Conservation (phyloP, 768 basidiomycete genomes). For the Coprinopsis cinerea region DNA sequence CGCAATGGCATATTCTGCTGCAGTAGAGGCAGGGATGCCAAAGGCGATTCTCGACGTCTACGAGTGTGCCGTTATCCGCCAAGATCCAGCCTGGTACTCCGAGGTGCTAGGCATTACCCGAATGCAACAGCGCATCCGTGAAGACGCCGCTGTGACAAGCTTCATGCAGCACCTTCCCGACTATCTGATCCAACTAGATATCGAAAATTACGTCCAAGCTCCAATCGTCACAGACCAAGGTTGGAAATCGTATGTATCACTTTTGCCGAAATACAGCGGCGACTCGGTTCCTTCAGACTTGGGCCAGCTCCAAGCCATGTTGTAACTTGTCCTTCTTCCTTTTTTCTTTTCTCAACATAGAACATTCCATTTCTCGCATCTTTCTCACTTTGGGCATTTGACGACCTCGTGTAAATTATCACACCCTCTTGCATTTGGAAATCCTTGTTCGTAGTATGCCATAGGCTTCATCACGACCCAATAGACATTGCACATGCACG, state of each 20-base stretch:
- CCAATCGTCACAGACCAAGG: constrained; percentile 45
- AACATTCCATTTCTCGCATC: not conserved
- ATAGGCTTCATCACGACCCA: no score
- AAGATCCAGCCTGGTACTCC: constrained; percentile 55
- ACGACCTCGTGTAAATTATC: no score
- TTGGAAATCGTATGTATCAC: constrained; percentile 42
- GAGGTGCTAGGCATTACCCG: constrained; percentile 46
- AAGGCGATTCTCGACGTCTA: constrained; percentile 50
- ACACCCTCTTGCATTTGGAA: no score
- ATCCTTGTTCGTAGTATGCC: no score
- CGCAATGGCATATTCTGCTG: constrained; percentile 54
- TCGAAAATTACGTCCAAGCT: constrained; percentile 45
- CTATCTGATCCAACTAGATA: constrained; percentile 38
- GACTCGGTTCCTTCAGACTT: constrained; percentile 21
- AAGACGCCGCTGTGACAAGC: constrained; percentile 39
- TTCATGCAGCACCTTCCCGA: constrained; percentile 37
- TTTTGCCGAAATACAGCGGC: constrained; percentile 37
- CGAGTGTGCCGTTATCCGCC: constrained; percentile 44
- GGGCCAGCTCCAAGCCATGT: constrained; percentile 36
- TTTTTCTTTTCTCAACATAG: not conserved
- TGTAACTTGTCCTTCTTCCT: constrained; percentile 20
- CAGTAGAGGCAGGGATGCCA: constrained; percentile 35
- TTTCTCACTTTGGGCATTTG: no score
- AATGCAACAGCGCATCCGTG: constrained; percentile 40
- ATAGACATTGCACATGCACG: no score